Evolutionary conservation across 257 asterid species (phyloP), one percentile per base, ranked within the genome.

Genomic region (Nicotiana tomentosiformis): DNA sequence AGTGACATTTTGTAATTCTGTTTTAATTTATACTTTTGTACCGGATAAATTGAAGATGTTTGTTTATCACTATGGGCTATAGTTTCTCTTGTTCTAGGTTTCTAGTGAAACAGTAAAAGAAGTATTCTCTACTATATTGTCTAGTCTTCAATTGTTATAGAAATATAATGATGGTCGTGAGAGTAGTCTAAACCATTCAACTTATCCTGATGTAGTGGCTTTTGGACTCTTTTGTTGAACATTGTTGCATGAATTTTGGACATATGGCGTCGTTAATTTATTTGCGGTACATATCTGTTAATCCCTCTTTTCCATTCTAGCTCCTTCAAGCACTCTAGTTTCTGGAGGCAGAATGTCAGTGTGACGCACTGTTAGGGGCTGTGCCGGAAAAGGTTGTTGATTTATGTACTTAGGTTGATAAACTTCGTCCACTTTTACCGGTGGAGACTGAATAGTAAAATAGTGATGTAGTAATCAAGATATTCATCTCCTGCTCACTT

Each of bases 21-120:
- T 81, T 82, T 85, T n/a, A 61, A 61, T 33, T 80, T 62, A 77
- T 53, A 46, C 60, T 58, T 78, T 76, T 62, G 80, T 26, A 76
- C 64, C 30, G 64, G 80, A 76, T 51, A 76, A 76, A 61, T 51
- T 76, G 46, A 16, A 76, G 16, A 49, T 76, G 46, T 76, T 20
- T 76, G 64, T 76, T 74, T 76, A 49, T 74, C 80, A 26, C 64
- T 76, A 51, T 51, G 62, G 80, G 64, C 46, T 51, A 29, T 51
- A 49, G 80, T 74, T 74, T 74, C 10, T 4, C 61, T 51, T 4
- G 55, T 70, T 72, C 64, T 46, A 51, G 80, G 46, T 76, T 26
- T 76, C 53, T 58, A 76, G 80, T 76, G 64, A 26, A 29, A 76
- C 64, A 15, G 64, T 29, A 26, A 15, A 76, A 76, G 53, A 26